These are phyloP conservation scores for Podaxis carcinomalis DNA, from an alignment of 768 basidiomycete species.

Conservation along the genomic window DNA sequence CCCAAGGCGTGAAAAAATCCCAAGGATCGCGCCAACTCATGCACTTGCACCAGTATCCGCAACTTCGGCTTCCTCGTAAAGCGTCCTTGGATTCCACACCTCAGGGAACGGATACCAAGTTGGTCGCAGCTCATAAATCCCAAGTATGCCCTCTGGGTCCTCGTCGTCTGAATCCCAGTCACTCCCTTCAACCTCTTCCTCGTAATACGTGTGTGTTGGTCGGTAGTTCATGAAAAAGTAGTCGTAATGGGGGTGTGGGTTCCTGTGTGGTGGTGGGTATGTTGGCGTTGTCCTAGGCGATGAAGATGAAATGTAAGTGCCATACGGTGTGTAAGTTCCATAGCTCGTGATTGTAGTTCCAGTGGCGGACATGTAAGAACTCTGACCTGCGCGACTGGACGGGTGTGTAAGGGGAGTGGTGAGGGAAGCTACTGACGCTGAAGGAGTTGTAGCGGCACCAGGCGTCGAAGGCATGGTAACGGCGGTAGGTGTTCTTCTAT, in stretches of 20 bases:
- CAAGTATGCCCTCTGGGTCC: constrained; percentile 15
- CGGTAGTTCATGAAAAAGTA: neutral
- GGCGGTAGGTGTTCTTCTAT: neutral
- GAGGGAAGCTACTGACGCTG: neutral
- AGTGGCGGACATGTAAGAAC: neutral
- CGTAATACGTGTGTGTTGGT: neutral
- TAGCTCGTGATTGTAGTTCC: neutral
- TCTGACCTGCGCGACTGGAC: neutral
- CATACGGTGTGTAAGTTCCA: neutral
- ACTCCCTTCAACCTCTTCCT: neutral
- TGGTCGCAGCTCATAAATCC: constrained; percentile 24
- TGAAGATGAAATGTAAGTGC: neutral
- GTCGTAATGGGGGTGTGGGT: neutral
- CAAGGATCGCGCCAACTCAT: neutral
- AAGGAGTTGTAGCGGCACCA: neutral
- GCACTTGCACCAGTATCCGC: neutral
- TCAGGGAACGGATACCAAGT: constrained; percentile 41
- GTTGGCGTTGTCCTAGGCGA: neutral
- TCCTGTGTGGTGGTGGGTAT: neutral
- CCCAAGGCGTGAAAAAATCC: neutral
- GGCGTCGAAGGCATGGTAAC: neutral
- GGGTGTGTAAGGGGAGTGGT: neutral
- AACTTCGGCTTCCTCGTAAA: constrained; percentile 4
- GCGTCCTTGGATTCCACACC: constrained; percentile 24
- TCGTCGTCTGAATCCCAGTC: constrained; percentile 11